These are phyloP conservation scores for Annona squamosa DNA, from an alignment of 164 flowering plant species.

Conservation along the genomic window DNA sequence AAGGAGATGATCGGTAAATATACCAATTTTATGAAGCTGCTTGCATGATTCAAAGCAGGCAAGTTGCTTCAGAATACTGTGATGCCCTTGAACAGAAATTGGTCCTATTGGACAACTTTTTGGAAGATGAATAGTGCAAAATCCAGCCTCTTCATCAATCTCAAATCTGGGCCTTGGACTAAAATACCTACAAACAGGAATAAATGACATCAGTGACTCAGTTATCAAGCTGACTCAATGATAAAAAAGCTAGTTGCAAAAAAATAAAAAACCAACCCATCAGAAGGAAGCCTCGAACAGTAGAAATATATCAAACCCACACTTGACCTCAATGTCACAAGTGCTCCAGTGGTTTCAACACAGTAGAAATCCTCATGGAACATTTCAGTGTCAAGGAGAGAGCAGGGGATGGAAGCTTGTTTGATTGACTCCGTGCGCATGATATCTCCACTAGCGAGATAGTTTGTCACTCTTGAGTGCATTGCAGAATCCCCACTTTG, in stretches of 20 bases:
- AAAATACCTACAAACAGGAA: slow-evolving; percentile 47
- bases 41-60: slow-evolving; percentile 84
- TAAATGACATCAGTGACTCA: background rate
- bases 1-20: slow-evolving; percentile 69
- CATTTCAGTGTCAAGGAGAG: slow-evolving; percentile 31
- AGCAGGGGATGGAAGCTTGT: slow-evolving; percentile 54
- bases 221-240: background rate
- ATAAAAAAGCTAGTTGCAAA: background rate
- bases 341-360: slow-evolving; percentile 70
- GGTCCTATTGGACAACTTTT: slow-evolving; percentile 59
- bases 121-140: slow-evolving; percentile 61
- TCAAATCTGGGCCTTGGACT: slow-evolving; percentile 58
- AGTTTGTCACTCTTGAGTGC: slow-evolving; percentile 35
- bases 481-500: slow-evolving; percentile 47
- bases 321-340: slow-evolving; percentile 57
- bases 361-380: slow-evolving; percentile 37
- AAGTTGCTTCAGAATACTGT: slow-evolving; percentile 38
- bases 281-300: slow-evolving; percentile 85
- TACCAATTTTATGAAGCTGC: slow-evolving; percentile 65
- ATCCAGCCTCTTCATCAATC: slow-evolving; percentile 30
- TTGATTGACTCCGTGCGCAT: slow-evolving; percentile 65
- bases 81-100: slow-evolving; percentile 36
- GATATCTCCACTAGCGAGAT: slow-evolving; percentile 51
- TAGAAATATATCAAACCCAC: slow-evolving; percentile 52
- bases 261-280: slow-evolving; percentile 45